Base-by-base conservation (phyloP, 805 yeast genomes). In the Candida chilensis region DNA sequence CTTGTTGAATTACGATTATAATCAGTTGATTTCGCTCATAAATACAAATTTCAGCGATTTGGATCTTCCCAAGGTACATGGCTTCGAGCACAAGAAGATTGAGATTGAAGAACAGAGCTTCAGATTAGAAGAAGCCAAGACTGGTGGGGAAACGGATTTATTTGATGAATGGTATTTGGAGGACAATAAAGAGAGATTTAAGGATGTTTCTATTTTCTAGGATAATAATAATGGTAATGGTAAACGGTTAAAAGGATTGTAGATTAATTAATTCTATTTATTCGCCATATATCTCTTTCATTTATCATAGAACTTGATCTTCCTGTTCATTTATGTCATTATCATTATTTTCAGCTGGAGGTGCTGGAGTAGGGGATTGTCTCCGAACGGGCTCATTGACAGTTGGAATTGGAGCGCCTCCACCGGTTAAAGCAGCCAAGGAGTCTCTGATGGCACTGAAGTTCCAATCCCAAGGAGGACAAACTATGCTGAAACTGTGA, bases 391-490 rank as follows among this genome's bases (percentile, higher is more conserved):
- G 8, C 11, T 8, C 8, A 9, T 19, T 11, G 21, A 19, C 11
- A 19, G 21, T 19, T 8, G 21, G 11, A 9, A 19, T 19, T 9
- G 10, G 21, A 9, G 8, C 8, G 21, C 8, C 11, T n/a, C n/a
- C n/a, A n/a, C n/a, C n/a, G n/a, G n/a, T n/a, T n/a, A n/a, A 19
- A 19, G 8, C 10, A 19, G 21, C 21, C 21, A 19, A 19, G 21
- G 11, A 11, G 21, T 19, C 12, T 22, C 12, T 22, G 8, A 22
- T 22, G 6, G 25, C 25, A 8, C 7, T 11, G 7, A 6, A 7
- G 13, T 22, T 15, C 25, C 25, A 22, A 11, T 22, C 11, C 25
- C 25, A 22, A n/a, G 25, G 25, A 7, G 25, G 25, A n/a, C 14
- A n/a, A 6, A 22, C 11, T 7, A 22, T 22, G 12, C 13, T 22